Evolutionary conservation across 129 eudicot species (phyloP).

Genomic region (Gnaphalium uliginosum): DNA sequence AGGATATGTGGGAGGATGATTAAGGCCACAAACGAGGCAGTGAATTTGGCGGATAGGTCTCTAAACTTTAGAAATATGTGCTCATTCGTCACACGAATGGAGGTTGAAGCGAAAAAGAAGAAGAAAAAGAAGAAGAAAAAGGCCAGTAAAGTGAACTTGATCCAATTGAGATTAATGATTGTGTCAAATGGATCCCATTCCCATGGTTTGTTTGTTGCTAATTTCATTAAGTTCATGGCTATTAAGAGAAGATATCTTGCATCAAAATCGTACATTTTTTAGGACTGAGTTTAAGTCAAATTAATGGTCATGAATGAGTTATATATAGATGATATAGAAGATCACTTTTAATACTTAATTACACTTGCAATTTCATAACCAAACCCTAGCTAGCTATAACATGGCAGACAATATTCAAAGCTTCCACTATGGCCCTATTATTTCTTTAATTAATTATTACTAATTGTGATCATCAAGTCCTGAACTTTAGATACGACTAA

Average conservation of each 20-base stretch:
- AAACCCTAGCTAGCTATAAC: conserved; percentile 23
- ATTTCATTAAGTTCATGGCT: conserved; percentile 33
- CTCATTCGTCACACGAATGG: conserved; percentile 14
- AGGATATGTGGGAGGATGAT: conserved; percentile 31
- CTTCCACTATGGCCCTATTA: neutral
- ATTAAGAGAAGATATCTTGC: conserved; percentile 34
- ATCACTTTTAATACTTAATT: neutral
- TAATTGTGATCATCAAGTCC: conserved; percentile 7
- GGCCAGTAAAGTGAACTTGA: conserved; percentile 27
- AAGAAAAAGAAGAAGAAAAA: conserved; percentile 24
- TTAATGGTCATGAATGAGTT: neutral
- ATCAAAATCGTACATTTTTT: conserved; percentile 34
- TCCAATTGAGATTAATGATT: conserved; percentile 28
- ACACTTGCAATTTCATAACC: neutral
- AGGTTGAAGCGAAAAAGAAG: conserved; percentile 27
- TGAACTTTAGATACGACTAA: too few relatives aligned
- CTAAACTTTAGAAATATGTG: conserved; percentile 25
- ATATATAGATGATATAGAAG: conserved; percentile 23
- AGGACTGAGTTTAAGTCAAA: conserved; percentile 8
- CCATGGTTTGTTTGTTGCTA: conserved; percentile 36
- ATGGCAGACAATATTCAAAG: conserved; percentile 20
- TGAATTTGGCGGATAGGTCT: conserved; percentile 22
- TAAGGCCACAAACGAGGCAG: conserved; percentile 26
- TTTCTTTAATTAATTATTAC: neutral
- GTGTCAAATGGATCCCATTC: conserved; percentile 49